Base-by-base conservation (phyloP, 345 rosid genomes). In the Acer yangbiense region DNA sequence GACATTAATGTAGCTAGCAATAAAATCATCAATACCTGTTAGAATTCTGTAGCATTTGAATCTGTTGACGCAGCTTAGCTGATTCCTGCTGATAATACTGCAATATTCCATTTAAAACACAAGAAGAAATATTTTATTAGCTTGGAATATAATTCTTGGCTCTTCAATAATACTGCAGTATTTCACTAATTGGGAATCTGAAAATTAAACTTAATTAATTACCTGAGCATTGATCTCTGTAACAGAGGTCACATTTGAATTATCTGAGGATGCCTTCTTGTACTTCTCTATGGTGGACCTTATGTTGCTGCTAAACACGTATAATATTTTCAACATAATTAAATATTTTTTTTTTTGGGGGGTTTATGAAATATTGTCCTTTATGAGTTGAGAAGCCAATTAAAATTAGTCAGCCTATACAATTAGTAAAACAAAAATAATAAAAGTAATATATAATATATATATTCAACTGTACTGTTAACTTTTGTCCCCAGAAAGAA, bases 201-300 rank as follows among this genome's bases (percentile, higher is more conserved):
- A 32, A 32, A 32, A 3, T 3, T 32, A 32, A 32, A 25, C 27
- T 25, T 29, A 35, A 4, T 4, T 35, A 35, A 35, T 73, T 72
- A 94, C 99, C 92, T 95, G 98, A 16, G 99, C 99, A 87, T 96
- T 96, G 78, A 96, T 96, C 76, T 96, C 97, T n/a, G 91, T 90
- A 76, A 92, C 89, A 13, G 97, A 83, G 68, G 80, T 78, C 0
- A 92, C 69, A 70, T 87, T 88, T 71, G 93, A 74, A 71, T 83
- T 79, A 74, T 95, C 99, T 13, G 98, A 95, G 67, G 80, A 79
- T 32, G 98, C 98, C 86, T 92, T 96, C 88, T 94, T 94, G 91
- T 94, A 96, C 88, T 93, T 91, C 43, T 96, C 98, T 62, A 94
- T 94, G 18, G 97, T 94, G 79, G 93, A 78, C 81, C 90, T 92